Percentiles rank a stretch among this genome's conserved stretches.
Evolutionary conservation across 2,329 filamentous ascomycete genomes (phyloP).

Genomic region (Alternaria gansuensis): DNA sequence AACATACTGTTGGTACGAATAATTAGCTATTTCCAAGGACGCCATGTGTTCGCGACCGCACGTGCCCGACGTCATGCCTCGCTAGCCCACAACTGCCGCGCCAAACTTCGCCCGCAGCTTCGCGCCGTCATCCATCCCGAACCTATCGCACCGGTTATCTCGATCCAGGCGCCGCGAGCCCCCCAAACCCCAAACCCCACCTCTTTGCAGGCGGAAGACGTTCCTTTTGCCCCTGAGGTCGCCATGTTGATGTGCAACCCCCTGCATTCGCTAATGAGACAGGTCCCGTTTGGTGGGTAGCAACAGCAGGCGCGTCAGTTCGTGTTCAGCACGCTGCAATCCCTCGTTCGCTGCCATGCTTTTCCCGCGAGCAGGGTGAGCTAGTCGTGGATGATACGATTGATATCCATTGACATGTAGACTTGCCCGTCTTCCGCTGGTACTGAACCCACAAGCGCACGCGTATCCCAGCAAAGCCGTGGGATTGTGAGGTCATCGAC

Average conservation of each 20-base stretch:
- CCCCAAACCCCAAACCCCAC: neutral
- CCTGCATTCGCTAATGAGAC: conserved; percentile 22
- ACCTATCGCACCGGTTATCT: conserved; percentile 9
- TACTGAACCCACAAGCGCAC: conserved; percentile 14
- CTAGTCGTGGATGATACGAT: conserved; percentile 10
- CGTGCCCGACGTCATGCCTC: conserved; percentile 20
- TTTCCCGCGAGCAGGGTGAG: conserved; percentile 12
- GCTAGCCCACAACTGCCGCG: neutral
- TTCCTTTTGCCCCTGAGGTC: conserved; percentile 14
- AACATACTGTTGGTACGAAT: neutral
- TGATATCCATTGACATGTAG: conserved; percentile 6
- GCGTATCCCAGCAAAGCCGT: conserved; percentile 18
- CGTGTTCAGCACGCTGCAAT: neutral
- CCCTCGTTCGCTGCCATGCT: conserved; percentile 11
- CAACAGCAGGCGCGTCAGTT: conserved; percentile 9
- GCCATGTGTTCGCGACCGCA: neutral
- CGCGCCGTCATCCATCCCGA: conserved; percentile 7
- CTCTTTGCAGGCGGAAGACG: neutral
- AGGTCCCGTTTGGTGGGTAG: conserved; percentile 12
- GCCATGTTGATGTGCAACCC: conserved; percentile 8
- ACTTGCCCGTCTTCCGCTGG: conserved; percentile 10
- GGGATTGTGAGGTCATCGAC: conserved; percentile 49
- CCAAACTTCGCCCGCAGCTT: conserved; percentile 8
- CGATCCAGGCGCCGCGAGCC: neutral
- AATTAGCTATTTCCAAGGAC: neutral